Percentiles rank a stretch among this genome's conserved stretches.
These are phyloP conservation scores for Henckelia pumila DNA, from an alignment of 257 asterid genomes.

Conservation along the genomic window DNA sequence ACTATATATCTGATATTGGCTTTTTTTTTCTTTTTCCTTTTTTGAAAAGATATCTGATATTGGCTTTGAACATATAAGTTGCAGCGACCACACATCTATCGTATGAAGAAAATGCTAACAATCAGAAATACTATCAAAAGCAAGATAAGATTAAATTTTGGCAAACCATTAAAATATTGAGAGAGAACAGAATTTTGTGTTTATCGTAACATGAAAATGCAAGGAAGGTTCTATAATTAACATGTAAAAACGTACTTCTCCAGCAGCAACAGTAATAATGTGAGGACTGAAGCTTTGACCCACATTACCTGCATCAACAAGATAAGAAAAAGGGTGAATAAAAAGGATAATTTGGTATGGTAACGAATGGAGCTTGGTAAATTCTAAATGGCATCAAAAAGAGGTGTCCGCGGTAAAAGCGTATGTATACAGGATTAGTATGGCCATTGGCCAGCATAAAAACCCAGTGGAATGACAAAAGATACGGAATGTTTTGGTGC, in stretches of 20 bases:
- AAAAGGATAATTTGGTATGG: background rate
- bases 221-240: background rate
- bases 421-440: background rate
- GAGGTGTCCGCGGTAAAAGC: background rate
- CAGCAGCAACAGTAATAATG: conserved; percentile 48
- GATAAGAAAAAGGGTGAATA: background rate
- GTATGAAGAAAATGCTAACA: background rate
- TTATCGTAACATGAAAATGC: background rate
- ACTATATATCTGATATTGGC: no score
- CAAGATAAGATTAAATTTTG: background rate
- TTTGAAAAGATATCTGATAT: no score
- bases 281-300: conserved; percentile 56
- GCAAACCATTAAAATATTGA: background rate
- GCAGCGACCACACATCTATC: background rate
- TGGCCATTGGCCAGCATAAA: background rate
- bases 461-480: background rate
- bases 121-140: background rate
- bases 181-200: background rate
- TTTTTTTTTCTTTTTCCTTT: no score
- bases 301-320: conserved; percentile 42
- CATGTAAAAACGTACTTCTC: conserved; percentile 45
- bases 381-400: background rate
- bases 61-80: background rate
- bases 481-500: background rate
- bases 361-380: background rate